A percentile compares a stretch with the other conserved stretches of the same genome.
phyloP scores from a whole-genome alignment of 2,329 filamentous ascomycete genomes.

The Fusarium ambrosium region DNA sequence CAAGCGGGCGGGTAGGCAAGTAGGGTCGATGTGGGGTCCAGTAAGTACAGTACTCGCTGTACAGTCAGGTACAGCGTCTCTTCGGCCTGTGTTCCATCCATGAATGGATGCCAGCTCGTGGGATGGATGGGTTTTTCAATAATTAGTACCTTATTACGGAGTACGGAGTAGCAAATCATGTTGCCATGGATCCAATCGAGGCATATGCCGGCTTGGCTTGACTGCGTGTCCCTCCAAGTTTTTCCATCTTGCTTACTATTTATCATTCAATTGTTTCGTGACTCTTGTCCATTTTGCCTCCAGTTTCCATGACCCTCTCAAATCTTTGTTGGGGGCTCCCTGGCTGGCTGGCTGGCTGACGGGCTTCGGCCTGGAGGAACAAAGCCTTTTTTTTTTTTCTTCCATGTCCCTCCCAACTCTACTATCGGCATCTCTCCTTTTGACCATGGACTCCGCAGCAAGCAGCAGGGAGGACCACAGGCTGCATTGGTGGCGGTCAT shows the following conservation, averaged over 20 bases:
- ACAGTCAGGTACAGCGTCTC: conserved; percentile 8
- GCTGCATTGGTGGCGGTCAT: conserved; percentile 30
- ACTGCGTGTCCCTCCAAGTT: neutral
- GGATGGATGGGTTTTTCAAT: neutral
- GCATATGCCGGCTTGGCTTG: conserved; percentile 11
- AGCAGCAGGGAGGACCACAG: conserved; percentile 15
- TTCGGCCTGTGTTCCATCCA: neutral
- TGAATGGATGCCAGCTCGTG: neutral
- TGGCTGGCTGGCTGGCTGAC: neutral
- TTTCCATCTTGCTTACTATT: conserved; percentile 15
- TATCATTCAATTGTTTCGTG: conserved; percentile 19
- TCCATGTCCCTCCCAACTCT: neutral
- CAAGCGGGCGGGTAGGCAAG: conserved; percentile 10
- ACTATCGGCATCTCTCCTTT: neutral
- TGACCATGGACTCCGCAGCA: conserved; percentile 11
- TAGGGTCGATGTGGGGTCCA: conserved; percentile 13
- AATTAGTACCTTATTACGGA: neutral
- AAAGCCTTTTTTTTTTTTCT: conserved; percentile 9
- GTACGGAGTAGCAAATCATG: conserved; percentile 13
- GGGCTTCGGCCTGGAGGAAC: conserved; percentile 13
- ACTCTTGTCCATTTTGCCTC: neutral
- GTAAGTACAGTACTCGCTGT: neutral
- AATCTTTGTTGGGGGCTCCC: neutral
- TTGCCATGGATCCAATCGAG: conserved; percentile 10
- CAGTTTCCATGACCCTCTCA: neutral